Evolutionary conservation across 2,329 filamentous ascomycete species (phyloP).

Genomic region (Knufia petricola): DNA sequence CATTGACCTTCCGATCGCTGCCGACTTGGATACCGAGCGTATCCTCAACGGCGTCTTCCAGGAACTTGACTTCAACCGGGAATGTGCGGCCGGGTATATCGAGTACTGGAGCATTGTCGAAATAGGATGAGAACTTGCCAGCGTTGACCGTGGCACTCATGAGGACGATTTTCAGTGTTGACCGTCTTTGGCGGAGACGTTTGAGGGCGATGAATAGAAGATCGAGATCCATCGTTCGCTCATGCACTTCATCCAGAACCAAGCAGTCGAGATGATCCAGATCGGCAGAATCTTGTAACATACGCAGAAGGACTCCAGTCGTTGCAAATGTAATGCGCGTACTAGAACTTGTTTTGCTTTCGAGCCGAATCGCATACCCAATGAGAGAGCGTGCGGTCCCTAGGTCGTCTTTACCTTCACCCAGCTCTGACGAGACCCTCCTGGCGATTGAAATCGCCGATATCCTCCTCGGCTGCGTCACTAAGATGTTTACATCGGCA

Average conservation of each 20-base stretch:
- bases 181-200: constrained; percentile 64
- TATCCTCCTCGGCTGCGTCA: constrained; percentile 89
- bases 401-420: constrained; percentile 70
- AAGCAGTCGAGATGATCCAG: constrained; percentile 85
- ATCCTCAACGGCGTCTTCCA: constrained; percentile 86
- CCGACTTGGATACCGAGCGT: constrained; percentile 67
- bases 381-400: constrained; percentile 77
- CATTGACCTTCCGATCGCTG: constrained; percentile 23
- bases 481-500: constrained; percentile 80
- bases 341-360: constrained; percentile 72
- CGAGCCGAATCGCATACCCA: constrained; percentile 87
- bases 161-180: constrained; percentile 80
- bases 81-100: constrained; percentile 90
- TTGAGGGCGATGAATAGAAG: constrained; percentile 88
- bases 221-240: constrained; percentile 91
- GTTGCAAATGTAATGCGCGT: constrained; percentile 80
- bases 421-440: constrained; percentile 88
- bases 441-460: constrained; percentile 90
- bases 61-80: constrained; percentile 74
- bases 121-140: constrained; percentile 78
- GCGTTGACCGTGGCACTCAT: constrained; percentile 98
- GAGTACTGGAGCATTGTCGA: constrained; percentile 69
- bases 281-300: constrained; percentile 83
- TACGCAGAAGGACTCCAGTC: constrained; percentile 87
- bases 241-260: constrained; percentile 95